phyloP scores from a whole-genome alignment of 331 rosid genomes.

The Malus hybrid region DNA sequence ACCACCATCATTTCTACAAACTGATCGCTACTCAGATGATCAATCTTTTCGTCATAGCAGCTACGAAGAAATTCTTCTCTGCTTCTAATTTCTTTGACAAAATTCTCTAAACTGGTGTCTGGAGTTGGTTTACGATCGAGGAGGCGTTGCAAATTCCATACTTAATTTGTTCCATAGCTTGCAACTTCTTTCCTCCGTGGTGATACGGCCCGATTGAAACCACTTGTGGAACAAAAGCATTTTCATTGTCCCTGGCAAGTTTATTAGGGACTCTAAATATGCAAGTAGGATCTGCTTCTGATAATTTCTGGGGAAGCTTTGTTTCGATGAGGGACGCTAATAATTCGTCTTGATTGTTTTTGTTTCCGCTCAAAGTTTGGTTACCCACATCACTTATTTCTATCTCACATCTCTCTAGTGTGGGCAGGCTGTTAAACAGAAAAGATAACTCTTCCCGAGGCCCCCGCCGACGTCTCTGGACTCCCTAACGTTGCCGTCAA shows the following conservation, averaged over 20 bases:
- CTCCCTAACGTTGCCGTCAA: not conserved
- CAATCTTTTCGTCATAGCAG: not conserved
- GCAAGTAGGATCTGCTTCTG: not conserved
- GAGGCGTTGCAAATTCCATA: not conserved
- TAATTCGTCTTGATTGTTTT: not conserved
- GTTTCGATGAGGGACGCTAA: not conserved
- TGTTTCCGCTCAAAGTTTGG: no score
- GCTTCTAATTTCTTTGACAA: no score
- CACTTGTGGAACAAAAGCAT: not conserved
- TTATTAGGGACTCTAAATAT: not conserved
- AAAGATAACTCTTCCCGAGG: not conserved
- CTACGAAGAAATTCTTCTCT: no score
- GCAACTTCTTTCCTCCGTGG: not conserved
- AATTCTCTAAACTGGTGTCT: no score
- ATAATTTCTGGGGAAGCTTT: not conserved
- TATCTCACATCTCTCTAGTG: no score
- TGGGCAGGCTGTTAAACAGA: conserved; percentile 4
- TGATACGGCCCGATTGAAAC: not conserved
- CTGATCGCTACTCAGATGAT: not conserved
- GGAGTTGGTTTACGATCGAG: not conserved
- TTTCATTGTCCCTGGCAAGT: not conserved
- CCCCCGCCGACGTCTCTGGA: not conserved
- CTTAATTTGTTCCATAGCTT: not conserved
- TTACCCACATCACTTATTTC: no score
- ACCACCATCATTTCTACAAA: not conserved